Percentiles rank a stretch among this genome's conserved stretches.
phyloP scores from a whole-genome alignment of 1,284 basidiomycete genomes.

The Pyrrhoderma noxium region DNA sequence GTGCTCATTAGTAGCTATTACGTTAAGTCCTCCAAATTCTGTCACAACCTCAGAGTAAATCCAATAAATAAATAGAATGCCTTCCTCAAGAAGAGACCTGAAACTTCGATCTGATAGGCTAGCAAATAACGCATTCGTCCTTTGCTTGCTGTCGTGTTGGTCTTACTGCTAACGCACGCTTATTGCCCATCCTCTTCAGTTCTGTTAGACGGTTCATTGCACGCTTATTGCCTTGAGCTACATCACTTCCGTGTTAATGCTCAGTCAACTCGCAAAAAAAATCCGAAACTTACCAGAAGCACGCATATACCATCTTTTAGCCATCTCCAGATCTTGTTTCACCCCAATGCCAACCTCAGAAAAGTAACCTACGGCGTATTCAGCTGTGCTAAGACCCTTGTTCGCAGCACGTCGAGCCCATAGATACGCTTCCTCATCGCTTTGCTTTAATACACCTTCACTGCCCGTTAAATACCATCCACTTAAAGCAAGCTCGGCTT shows the following conservation, averaged over 20 bases:
- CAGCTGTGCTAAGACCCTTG: constrained; percentile 88
- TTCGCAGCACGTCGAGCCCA: constrained; percentile 94
- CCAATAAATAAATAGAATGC: no score
- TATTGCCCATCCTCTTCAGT: constrained; percentile 74
- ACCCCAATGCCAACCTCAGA: constrained; percentile 97
- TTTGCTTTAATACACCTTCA: constrained; percentile 95
- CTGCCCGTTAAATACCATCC: constrained; percentile 97
- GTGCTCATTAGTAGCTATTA: no score
- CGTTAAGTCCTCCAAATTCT: no score
- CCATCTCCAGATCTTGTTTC: constrained; percentile 91
- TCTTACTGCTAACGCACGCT: constrained; percentile 63
- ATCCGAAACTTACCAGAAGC: constrained; percentile 69
- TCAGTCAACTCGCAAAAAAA: background rate
- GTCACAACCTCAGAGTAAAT: no score
- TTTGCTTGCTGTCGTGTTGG: constrained; percentile 89
- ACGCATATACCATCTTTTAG: constrained; percentile 98
- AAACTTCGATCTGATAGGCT: background rate
- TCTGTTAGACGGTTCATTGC: constrained; percentile 94
- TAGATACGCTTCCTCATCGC: constrained; percentile 94
- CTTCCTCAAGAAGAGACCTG: no score
- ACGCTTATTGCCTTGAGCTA: constrained; percentile 90
- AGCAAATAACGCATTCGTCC: constrained; percentile 76
- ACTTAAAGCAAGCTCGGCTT: constrained; percentile 91
- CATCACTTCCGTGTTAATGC: constrained; percentile 1
- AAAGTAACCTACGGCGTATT: constrained; percentile 97